Base-by-base conservation (phyloP, 2,329 filamentous ascomycete genomes). In the Exserohilum rostratum region DNA sequence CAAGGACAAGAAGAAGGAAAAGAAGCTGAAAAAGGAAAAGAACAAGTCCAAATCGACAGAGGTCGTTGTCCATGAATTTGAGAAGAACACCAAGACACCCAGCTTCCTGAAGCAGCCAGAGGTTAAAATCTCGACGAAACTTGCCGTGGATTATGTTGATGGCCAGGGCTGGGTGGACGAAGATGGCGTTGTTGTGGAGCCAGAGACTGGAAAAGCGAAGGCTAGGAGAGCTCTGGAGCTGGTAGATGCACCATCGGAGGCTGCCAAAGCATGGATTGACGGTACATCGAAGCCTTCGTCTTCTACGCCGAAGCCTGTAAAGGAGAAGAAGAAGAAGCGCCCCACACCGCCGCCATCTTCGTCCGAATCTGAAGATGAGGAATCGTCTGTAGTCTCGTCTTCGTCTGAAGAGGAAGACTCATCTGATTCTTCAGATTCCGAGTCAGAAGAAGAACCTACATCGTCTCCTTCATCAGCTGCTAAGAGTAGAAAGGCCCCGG, bases 101-200 rank as follows among this genome's bases (percentile, higher is more conserved):
- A 89, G 85, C 4, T 97, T 96, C 70, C 76, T 97, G 54, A 91
- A 90, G 71, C 79, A 81, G 5, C 80, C 72, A 12, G 73, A 79
- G 37, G 76, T 78, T 5, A 72, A 77, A 1, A 76, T 76, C 2
- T 75, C 73, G 9, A 72, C 74, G 13, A 80, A 81, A 42, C 72
- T 79, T n/a, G 80, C 82, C 34, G 74, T 81, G 2, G 86, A 88
- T 51, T 97, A 88, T 71, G 84, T 95, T 35, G 89, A 96, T 49
- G 92, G 89, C 18, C 88, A 90, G 67, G 93, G 93, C 1, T 98
- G 95, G 93, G 83, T 96, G 0, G 89, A 96, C 65, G 85, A 87
- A 57, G 80, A 88, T 13, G 93, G 93, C 5, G 85, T 87, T 50
- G 78, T 97, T 1, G 84, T 96, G 2, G 90, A 96, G 73, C 76